phyloP scores from a whole-genome alignment of 371 early-diverging fungal species.

The Mucor plumbeus region DNA sequence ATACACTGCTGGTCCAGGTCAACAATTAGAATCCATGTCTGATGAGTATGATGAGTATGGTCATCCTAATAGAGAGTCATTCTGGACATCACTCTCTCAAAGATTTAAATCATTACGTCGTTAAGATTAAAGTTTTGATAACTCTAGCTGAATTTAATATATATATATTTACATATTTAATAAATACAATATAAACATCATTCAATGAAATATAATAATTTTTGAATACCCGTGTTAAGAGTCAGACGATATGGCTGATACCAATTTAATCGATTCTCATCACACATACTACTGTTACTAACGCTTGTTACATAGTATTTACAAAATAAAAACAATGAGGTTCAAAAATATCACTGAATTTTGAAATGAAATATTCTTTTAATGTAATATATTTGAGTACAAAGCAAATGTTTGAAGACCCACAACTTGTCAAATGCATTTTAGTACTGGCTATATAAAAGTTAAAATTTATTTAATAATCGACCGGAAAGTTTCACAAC shows the following conservation, averaged over 20 bases:
- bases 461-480: not conserved
- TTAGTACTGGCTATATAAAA: not conserved
- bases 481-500: slow-evolving; percentile 21
- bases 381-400: no score
- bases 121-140: not conserved
- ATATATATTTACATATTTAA: not conserved
- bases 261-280: no score
- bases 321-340: no score
- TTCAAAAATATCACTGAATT: no score
- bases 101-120: slow-evolving; percentile 29
- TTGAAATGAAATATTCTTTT: no score
- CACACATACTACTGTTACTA: no score
- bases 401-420: not conserved
- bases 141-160: not conserved
- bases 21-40: not conserved
- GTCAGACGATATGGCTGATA: no score
- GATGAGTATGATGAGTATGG: slow-evolving; percentile 31
- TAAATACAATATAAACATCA: no score
- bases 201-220: no score
- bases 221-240: no score
- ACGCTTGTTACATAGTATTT: no score
- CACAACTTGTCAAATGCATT: not conserved
- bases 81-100: slow-evolving; percentile 14
- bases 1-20: slow-evolving; percentile 2
- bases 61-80: slow-evolving; percentile 3